Base-by-base conservation (phyloP, 768 basidiomycete species). In the Tylopilus intermedius region DNA sequence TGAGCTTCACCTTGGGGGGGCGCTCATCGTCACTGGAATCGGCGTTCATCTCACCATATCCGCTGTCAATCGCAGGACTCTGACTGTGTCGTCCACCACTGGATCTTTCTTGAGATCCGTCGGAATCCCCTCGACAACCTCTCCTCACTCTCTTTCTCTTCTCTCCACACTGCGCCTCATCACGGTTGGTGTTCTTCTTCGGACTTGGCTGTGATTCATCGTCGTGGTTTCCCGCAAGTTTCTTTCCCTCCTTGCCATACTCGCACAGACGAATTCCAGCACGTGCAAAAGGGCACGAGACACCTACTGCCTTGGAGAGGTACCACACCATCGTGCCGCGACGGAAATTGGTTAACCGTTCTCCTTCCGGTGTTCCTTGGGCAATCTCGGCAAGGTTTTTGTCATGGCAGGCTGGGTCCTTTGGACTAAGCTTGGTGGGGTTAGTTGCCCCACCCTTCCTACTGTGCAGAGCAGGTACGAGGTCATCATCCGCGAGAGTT, bases 281-380 rank as follows among this genome's bases (percentile, higher is more conserved):
- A 53, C 81, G 76, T 5, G 83, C 72, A 65, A 90, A 90, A 5
- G 88, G 88, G 68, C 88, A 90, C 0, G 83, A 81, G 6, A 82
- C 78, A 46, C 88, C 88, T 8, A 86, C 81, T 15, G 84, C 85
- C 58, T 81, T 79, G 64, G 82, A 83, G 53, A 90, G 76, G 67
- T 89, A 90, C 86, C 86, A 90, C 14, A 90, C 86, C 62, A 81
- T 80, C 41, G 88, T 90, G 29, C 88, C 88, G 33, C 83, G 78
- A 51, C 88, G 77, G 63, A 88, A 90, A 67, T 87, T 88, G 18
- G 88, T 89, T 37, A 76, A 57, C 32, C 84, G 74, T 50, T 64
- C 67, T 33, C 35, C 54, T 45, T 69, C 68, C 5, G 43, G 55
- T 22, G 37, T 26, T 13, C 21, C 37, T 40, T 51, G 56, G 3